A percentile compares a stretch with the other conserved stretches of the same genome.
Evolutionary conservation across 805 yeast genomes (phyloP).

Genomic region (Starmerella bombicola): DNA sequence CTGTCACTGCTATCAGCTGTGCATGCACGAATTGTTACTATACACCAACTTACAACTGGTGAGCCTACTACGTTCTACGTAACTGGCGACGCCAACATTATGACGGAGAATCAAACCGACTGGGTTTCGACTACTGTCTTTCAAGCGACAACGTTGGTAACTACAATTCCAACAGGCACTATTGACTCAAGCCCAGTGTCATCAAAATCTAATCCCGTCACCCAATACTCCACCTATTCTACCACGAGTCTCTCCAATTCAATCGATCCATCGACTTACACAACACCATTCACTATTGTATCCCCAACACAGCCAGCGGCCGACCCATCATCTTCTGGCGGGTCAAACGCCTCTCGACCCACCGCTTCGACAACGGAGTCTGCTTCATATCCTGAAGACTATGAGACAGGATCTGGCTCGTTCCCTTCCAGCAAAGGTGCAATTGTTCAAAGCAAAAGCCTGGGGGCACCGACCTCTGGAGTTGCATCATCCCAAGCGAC

Average conservation of each 20-base stretch:
- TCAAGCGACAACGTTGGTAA: constrained; percentile 26
- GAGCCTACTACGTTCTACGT: constrained; percentile 14
- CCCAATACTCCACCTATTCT: constrained; percentile 25
- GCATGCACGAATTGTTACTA: constrained; percentile 18
- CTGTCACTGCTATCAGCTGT: constrained; percentile 8
- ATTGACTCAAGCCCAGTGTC: constrained; percentile 27
- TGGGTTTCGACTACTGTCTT: constrained; percentile 25
- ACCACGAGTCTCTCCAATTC: constrained; percentile 26
- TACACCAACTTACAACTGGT: constrained; percentile 16
- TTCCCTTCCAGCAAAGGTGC: background rate
- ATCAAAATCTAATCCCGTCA: constrained; percentile 27
- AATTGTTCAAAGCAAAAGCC: background rate
- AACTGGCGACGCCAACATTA: constrained; percentile 8
- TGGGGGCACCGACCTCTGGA: background rate
- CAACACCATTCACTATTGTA: constrained; percentile 17
- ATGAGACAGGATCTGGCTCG: background rate
- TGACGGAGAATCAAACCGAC: constrained; percentile 17
- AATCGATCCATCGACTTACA: constrained; percentile 27
- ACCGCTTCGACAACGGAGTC: constrained; percentile 1
- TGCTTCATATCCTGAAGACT: background rate
- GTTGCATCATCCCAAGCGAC: background rate
- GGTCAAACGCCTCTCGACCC: background rate
- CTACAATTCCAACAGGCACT: constrained; percentile 27
- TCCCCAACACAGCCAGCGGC: constrained; percentile 1
- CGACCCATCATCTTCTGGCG: background rate